Base-by-base conservation (phyloP, 768 basidiomycete species). In the Termitomyces sp. region DNA sequence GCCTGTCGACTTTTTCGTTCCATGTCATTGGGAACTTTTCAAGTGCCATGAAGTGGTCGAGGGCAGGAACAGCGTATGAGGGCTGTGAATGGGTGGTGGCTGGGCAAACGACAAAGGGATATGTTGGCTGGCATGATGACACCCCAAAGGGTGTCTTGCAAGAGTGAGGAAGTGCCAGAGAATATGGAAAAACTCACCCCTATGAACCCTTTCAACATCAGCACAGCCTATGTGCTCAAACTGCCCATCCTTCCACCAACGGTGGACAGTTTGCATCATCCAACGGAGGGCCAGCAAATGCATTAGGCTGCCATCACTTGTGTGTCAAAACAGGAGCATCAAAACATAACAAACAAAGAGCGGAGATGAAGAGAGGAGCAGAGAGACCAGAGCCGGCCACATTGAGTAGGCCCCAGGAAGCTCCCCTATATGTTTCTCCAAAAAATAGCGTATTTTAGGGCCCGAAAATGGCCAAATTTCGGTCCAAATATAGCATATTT, bases 141-240 rank as follows among this genome's bases (percentile, higher is more conserved):
- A 24, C 56, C 65, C 65, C 65, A 67, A 20, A 67, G 64, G 18
- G 54, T 58, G 63, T 53, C 58, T 56, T 13, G 6, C 16, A 30
- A 13, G 18, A 16, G 20, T 37, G 22, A 39, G 18, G 18, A 57
- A 55, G n/a, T 4, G 3, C n/a, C 4, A 45, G 8, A 22, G 33
- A 26, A n/a, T 1, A 26, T 1, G 14, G 14, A n/a, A 5, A 33
- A 22, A 56, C 61, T 10, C 42, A 83, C 83, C 74, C 83, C 77
- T 80, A 86, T 82, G 5, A 86, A 86, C 4, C 84, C 85, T 76
- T 84, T 84, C 65, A 60, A 85, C 82, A 62, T 87, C 85, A 34
- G 82, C 76, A 34, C 85, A 73, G 13, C 85, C 85, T 20, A 85
- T 74, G 61, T 82, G 82, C 55, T 85, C 82, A 20, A 87, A 68